Base-by-base conservation (phyloP, 2,329 filamentous ascomycete species). In the Exophiala phaeomuriformis region DNA sequence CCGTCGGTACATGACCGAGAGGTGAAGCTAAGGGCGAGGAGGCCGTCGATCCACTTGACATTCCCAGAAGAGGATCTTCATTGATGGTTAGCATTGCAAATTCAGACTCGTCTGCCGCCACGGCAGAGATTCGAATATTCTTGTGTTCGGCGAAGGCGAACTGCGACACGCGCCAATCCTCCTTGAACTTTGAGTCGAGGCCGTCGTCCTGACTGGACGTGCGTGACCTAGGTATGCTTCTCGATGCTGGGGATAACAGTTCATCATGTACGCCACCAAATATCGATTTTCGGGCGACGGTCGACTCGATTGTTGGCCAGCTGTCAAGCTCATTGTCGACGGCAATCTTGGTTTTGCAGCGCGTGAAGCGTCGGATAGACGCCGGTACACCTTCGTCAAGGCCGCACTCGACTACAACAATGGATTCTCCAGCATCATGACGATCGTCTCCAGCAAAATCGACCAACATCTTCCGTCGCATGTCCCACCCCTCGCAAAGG, bases 391-490 rank as follows among this genome's bases (percentile, higher is more conserved):
- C 76, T 57, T 86, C 80, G 30, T 81, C 80, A n/a, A 82, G 69
- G 0, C 88, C 89, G 63, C 85, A 86, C 33, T 82, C 77, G 44
- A 96, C 77, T 2, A 95, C 78, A 29, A 94, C 76, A 37, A 95
- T 73, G 10, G 77, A 78, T 68, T 96, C 91, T 19, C 90, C 90
- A 29, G 83, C 84, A 46, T 83, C 81, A 51, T 81, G 75, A n/a
- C 81, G 80, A 69, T 93, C 86, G 60, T 90, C 88, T 19, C 81
- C 83, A 39, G 86, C 86, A 70, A 96, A 97, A 66, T 98, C 93
- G 2, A 95, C 88, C 63, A 93, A 85, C 2, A 97, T 73, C 57
- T 76, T 83, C 56, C 90, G 81, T 49, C 83, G 83, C 90, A 97
- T 97, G 64, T 97, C 88, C 91, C 93, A 97, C 2, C 86, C 86